Conservation (phyloP, 371 early-diverging fungal genomes). For the Entomophthora muscae region DNA sequence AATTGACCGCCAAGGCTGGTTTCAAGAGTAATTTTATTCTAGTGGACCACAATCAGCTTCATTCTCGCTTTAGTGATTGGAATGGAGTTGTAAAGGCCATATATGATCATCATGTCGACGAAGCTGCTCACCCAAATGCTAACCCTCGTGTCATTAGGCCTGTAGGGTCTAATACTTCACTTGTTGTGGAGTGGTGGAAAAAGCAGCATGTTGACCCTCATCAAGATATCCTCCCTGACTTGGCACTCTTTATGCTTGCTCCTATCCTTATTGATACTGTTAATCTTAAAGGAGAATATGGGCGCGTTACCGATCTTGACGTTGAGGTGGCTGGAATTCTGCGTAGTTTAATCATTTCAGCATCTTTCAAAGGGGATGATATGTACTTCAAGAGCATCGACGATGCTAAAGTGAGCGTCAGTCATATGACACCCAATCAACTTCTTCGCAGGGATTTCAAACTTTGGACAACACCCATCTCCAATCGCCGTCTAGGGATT, state of each 20-base stretch:
- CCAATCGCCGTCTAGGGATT: not conserved
- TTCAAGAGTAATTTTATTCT: not conserved
- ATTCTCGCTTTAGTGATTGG: constrained; percentile 4
- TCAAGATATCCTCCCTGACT: not conserved
- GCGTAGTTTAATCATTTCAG: not conserved
- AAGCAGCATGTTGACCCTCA: constrained; percentile 6
- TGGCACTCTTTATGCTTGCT: constrained; percentile 27
- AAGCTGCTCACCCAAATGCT: constrained; percentile 17
- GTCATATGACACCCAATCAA: not conserved
- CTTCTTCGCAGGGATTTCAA: constrained; percentile 6
- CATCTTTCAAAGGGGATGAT: not conserved
- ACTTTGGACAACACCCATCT: not conserved
- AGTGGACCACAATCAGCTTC: constrained; percentile 13
- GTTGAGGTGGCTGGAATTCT: constrained; percentile 19
- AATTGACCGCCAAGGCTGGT: not conserved
- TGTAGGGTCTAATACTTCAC: constrained; percentile 43
- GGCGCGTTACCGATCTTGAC: constrained; percentile 34
- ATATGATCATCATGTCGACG: constrained; percentile 60
- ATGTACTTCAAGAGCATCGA: not conserved
- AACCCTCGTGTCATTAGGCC: constrained; percentile 25
- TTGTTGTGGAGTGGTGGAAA: constrained; percentile 24
- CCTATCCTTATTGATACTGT: constrained; percentile 58
- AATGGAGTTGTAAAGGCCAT: constrained; percentile 27
- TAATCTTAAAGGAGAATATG: constrained; percentile 28
- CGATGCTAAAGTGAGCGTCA: not conserved